Evolutionary conservation across 345 rosid genomes (phyloP).

Genomic region (Isatis tinctoria): DNA sequence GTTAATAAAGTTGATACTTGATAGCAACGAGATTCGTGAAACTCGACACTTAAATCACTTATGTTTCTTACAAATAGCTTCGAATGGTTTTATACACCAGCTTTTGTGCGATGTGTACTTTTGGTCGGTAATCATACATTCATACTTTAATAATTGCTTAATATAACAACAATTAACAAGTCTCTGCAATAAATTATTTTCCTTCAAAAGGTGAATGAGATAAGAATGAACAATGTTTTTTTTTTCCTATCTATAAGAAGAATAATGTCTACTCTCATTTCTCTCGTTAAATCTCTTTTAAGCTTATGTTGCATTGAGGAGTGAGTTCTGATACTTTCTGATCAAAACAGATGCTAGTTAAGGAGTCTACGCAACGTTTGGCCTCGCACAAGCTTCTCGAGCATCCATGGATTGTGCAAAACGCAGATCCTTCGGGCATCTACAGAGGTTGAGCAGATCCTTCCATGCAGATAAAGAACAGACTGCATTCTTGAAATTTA

Average conservation of each 20-base stretch:
- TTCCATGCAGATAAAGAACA: background rate
- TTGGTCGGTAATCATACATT: too few relatives aligned
- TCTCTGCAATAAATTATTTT: background rate
- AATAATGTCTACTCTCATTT: background rate
- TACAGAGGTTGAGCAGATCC: slow-evolving; percentile 53
- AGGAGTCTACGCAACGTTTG: slow-evolving; percentile 75
- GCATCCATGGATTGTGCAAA: slow-evolving; percentile 93
- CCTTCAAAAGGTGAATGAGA: background rate
- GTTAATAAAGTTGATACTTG: background rate
- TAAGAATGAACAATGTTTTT: slow-evolving; percentile 11
- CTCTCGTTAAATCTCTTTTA: background rate
- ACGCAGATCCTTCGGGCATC: slow-evolving; percentile 87
- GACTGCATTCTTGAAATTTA: background rate
- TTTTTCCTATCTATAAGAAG: background rate
- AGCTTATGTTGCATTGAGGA: background rate
- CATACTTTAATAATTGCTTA: background rate
- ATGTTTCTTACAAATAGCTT: background rate
- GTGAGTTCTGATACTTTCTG: background rate
- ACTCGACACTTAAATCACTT: background rate
- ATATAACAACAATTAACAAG: too few relatives aligned
- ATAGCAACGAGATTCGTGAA: background rate
- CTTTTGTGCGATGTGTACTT: background rate
- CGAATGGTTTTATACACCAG: background rate
- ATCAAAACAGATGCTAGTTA: slow-evolving; percentile 74
- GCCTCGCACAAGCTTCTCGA: slow-evolving; percentile 85